Evolutionary conservation across 768 basidiomycete genomes (phyloP).

Genomic region (Macrolepiota albuminosa): DNA sequence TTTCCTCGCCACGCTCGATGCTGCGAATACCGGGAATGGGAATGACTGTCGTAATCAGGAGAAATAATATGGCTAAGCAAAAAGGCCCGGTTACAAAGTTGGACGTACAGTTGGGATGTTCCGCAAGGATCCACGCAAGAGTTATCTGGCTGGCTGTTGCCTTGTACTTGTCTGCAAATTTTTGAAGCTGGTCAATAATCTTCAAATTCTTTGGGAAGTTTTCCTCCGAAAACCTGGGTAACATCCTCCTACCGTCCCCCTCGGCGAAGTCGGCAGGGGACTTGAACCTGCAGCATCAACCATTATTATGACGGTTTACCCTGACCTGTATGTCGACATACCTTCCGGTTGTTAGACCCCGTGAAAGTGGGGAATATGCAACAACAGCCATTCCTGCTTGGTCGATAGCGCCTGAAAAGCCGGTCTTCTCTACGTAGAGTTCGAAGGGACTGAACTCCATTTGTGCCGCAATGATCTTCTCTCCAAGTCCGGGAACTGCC

Average conservation of each 20-base stretch:
- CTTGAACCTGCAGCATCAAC: slow-evolving; percentile 17
- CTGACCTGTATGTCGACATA: slow-evolving; percentile 19
- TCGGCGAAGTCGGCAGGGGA: slow-evolving; percentile 36
- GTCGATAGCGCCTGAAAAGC: slow-evolving; percentile 32
- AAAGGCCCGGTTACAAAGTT: neutral
- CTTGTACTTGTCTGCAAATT: slow-evolving; percentile 28
- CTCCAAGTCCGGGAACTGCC: slow-evolving; percentile 36
- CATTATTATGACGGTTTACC: neutral
- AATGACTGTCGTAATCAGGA: neutral
- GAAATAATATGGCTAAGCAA: neutral
- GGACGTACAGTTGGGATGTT: slow-evolving; percentile 16
- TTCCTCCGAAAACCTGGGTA: slow-evolving; percentile 34
- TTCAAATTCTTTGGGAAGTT: slow-evolving; percentile 40
- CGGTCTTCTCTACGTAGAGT: slow-evolving; percentile 39
- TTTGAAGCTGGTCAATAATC: slow-evolving; percentile 29
- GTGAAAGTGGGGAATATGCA: slow-evolving; percentile 45
- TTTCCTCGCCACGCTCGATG: slow-evolving; percentile 18
- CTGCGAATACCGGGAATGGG: slow-evolving; percentile 3
- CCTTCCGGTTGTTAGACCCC: slow-evolving; percentile 46
- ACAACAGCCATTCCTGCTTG: slow-evolving; percentile 43
- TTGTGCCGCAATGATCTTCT: slow-evolving; percentile 30
- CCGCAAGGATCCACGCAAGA: slow-evolving; percentile 42
- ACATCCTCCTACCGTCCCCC: slow-evolving; percentile 28
- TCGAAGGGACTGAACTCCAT: slow-evolving; percentile 41
- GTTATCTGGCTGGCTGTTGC: slow-evolving; percentile 39